A percentile compares a stretch with the other conserved stretches of the same genome.
Conservation (phyloP, 257 asterid species). For the Eustoma russellianum region DNA sequence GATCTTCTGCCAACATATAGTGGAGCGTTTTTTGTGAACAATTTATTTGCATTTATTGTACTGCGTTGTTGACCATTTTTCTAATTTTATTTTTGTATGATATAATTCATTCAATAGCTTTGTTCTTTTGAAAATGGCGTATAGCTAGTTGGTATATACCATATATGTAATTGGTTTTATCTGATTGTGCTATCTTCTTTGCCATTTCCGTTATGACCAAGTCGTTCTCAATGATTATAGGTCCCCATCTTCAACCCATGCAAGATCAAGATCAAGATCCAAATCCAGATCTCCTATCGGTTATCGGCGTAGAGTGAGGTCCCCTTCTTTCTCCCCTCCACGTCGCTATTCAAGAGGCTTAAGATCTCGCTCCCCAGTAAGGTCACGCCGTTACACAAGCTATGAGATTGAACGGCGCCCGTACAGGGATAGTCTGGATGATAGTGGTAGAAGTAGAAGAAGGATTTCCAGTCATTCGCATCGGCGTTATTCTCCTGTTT, state of each 20-base stretch:
- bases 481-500: conserved; percentile 44
- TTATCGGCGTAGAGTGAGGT: conserved; percentile 54
- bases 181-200: neutral
- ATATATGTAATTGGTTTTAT: neutral
- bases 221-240: conserved; percentile 27
- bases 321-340: conserved; percentile 79
- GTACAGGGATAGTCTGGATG: conserved; percentile 60
- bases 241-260: conserved; percentile 53
- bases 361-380: conserved; percentile 81
- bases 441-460: conserved; percentile 47
- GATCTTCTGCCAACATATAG: too few relatives aligned
- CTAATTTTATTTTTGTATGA: too few relatives aligned
- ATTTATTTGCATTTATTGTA: too few relatives aligned
- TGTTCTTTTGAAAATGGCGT: too few relatives aligned
- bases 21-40: too few relatives aligned
- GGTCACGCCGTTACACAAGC: conserved; percentile 65
- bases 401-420: conserved; percentile 62
- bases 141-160: too few relatives aligned
- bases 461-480: conserved; percentile 42
- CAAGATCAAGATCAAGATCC: conserved; percentile 55
- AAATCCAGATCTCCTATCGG: conserved; percentile 66
- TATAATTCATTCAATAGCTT: too few relatives aligned
- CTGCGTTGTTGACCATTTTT: too few relatives aligned
- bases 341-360: conserved; percentile 49
- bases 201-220: conserved; percentile 2